A percentile compares a stretch with the other conserved stretches of the same genome.
phyloP scores from a whole-genome alignment of 1,284 basidiomycete genomes.

The Stereum hirsutum region DNA sequence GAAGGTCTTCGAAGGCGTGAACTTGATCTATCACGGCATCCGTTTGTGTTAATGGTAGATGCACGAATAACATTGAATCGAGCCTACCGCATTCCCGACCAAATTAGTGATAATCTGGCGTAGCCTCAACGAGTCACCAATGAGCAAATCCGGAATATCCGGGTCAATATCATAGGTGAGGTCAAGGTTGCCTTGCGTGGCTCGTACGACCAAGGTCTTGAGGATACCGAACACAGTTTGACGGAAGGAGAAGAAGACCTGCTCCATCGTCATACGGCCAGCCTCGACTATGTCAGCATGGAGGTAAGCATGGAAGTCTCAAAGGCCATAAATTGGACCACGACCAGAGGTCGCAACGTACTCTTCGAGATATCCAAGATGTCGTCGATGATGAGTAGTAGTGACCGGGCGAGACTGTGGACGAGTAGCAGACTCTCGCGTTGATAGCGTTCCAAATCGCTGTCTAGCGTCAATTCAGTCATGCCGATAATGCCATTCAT shows the following conservation, averaged over 20 bases:
- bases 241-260: conserved; percentile 93
- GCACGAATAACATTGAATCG: no score
- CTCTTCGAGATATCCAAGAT: conserved; percentile 98
- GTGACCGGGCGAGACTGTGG: conserved; percentile 87
- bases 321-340: no score
- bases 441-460: conserved; percentile 81
- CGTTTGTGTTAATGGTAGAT: no score
- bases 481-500: conserved; percentile 99
- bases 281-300: conserved; percentile 92
- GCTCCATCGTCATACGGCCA: conserved; percentile 99
- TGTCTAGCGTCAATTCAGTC: conserved; percentile 97
- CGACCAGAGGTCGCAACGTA: no score
- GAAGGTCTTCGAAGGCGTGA: conserved; percentile 74
- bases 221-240: conserved; percentile 96
- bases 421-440: conserved; percentile 95
- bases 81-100: conserved; percentile 88
- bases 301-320: no score
- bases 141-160: conserved; percentile 93
- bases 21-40: no score
- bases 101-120: conserved; percentile 94
- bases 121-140: conserved; percentile 91
- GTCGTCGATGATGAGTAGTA: conserved; percentile 96
- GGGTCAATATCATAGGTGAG: conserved; percentile 96
- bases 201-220: conserved; percentile 97
- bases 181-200: conserved; percentile 95